Evolutionary conservation across 495 filamentous ascomycete genomes (phyloP).

Genomic region (Penicillium samsonianum): DNA sequence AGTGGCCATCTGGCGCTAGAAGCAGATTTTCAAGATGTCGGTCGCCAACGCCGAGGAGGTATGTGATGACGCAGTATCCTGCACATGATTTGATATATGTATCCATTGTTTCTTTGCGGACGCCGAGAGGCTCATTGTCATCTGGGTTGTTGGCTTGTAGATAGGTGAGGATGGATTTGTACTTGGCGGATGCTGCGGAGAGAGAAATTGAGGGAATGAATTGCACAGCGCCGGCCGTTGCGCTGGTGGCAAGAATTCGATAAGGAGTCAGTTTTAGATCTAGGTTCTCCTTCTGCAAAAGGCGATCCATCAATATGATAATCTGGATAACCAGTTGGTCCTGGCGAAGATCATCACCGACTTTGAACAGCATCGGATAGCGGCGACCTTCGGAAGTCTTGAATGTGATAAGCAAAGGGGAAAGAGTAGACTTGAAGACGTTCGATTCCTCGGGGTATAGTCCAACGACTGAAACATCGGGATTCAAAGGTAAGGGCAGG

Average conservation of each 20-base stretch:
- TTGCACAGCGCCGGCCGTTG: constrained; percentile 86
- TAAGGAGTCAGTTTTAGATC: constrained; percentile 95
- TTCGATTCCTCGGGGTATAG: constrained; percentile 81
- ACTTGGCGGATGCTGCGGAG: constrained; percentile 75
- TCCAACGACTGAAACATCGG: constrained; percentile 73
- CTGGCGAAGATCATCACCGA: constrained; percentile 93
- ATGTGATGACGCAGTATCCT: constrained; percentile 98
- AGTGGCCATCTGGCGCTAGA: constrained; percentile 83
- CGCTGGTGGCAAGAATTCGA: constrained; percentile 89
- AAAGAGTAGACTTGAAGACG: constrained; percentile 94
- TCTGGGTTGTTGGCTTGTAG: constrained; percentile 90
- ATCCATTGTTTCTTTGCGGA: constrained; percentile 91
- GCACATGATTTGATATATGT: constrained; percentile 95
- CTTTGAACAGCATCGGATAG: constrained; percentile 96
- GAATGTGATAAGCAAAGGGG: constrained; percentile 88
- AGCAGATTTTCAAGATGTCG: constrained; percentile 96
- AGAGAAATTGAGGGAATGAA: constrained; percentile 87
- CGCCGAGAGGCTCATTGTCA: constrained; percentile 74
- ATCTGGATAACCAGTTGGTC: constrained; percentile 98
- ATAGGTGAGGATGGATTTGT: constrained; percentile 82
- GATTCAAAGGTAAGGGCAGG: constrained; percentile 86
- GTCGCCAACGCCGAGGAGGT: constrained; percentile 96
- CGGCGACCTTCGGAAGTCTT: constrained; percentile 72
- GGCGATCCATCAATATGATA: constrained; percentile 95
- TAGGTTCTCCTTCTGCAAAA: constrained; percentile 94